Evolutionary conservation across 2,329 filamentous ascomycete genomes (phyloP), one percentile per base, ranked within the genome.

Genomic region (Phialocephala sp.): DNA sequence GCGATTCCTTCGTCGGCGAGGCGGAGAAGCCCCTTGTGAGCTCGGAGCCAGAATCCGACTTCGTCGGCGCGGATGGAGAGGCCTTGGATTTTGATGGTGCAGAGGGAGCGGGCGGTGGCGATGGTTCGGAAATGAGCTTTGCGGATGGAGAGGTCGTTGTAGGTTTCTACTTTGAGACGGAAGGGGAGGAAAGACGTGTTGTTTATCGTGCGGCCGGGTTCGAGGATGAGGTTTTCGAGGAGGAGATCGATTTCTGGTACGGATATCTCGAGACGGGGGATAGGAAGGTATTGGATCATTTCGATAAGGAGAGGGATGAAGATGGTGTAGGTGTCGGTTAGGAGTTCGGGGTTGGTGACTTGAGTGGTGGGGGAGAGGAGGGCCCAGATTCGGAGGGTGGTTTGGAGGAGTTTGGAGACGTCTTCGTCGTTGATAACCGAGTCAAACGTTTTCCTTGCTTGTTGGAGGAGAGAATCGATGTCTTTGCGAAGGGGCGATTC

Each of bases 131-230:
- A 87, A 8, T 85, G 88, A 20, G 89, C 89, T 77, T 97, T 97
- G 69, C 90, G 87, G 47, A 97, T 88, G 70, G 97, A 92, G 39
- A 97, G 80, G 71, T 97, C 91, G 73, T 96, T 97, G 77, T 90
- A 90, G 0, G 92, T 94, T 69, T 93, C 89, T 3, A 97, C 81
- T 54, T 91, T 89, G 61, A 97, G 82, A 63, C 89, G 88, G 79
- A 93, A 94, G 0, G 94, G 94, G 0, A 98, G 83, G 81, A 98
- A 98, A 0, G 94, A 97, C 2, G 91, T 92, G 68, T 90, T 82
- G 76, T 97, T 94, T 72, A 97, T 84, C 0, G 93, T 96, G 64
- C 84, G 84, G 8, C 94, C 94, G 0, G 94, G 94, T 75, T 97
- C 92, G 37, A 98, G 84, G 66, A 98, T 91, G 37, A 98, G 82